These are phyloP conservation scores for Apiotrichum gamsii DNA, from an alignment of 1,284 basidiomycete genomes.

Conservation along the genomic window DNA sequence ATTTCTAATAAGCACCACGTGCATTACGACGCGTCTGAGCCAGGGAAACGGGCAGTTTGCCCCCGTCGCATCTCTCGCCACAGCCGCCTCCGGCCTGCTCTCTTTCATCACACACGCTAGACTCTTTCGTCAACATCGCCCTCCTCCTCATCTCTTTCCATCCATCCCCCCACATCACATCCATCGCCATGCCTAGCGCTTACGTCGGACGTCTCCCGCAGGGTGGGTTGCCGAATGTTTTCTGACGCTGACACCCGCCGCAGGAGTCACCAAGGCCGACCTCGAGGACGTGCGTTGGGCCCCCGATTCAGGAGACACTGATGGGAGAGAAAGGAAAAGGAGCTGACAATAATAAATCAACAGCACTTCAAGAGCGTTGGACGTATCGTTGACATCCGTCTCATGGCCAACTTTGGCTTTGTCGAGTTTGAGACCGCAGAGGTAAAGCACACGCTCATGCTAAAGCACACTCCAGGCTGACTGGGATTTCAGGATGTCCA, in stretches of 20 bases:
- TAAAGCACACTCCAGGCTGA: neutral
- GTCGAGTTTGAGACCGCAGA: slow-evolving; percentile 82
- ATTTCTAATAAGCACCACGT: no score
- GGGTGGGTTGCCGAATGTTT: slow-evolving; percentile 19
- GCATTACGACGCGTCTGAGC: no score
- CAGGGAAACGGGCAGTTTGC: no score
- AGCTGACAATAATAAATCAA: slow-evolving; percentile 1
- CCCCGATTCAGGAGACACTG: no score
- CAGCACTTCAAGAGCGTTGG: slow-evolving; percentile 84
- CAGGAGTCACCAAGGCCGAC: slow-evolving; percentile 32
- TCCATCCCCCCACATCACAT: slow-evolving; percentile 4
- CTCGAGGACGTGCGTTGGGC: slow-evolving; percentile 32
- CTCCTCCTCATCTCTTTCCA: neutral
- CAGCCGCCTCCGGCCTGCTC: neutral
- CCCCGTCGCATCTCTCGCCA: no score
- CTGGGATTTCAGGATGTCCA: slow-evolving; percentile 71
- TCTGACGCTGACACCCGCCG: neutral
- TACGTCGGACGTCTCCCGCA: slow-evolving; percentile 44
- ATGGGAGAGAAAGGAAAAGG: no score
- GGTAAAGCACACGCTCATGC: slow-evolving; percentile 45
- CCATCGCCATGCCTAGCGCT: slow-evolving; percentile 29
- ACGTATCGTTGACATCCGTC: slow-evolving; percentile 77
- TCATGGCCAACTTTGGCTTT: slow-evolving; percentile 94
- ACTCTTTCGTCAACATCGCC: neutral
- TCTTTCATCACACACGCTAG: slow-evolving; percentile 2